A percentile compares a stretch with the other conserved stretches of the same genome.
Conservation (phyloP, 1,284 basidiomycete genomes). For the Apiotrichum laibachii region DNA sequence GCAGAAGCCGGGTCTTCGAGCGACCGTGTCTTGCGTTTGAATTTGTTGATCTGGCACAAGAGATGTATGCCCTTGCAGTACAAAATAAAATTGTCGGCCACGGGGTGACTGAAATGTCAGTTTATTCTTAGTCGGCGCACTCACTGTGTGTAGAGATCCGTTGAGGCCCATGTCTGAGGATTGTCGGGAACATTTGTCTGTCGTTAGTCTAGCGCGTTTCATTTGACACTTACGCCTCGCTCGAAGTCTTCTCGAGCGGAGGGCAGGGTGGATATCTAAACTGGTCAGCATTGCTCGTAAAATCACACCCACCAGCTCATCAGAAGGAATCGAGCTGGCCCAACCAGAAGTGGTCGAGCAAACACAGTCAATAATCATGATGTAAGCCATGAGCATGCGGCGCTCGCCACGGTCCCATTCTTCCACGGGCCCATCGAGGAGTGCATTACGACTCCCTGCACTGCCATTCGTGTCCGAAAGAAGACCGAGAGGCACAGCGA, state of each 20-base stretch:
- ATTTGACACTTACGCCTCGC: slow-evolving; percentile 15
- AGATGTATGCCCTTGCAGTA: slow-evolving; percentile 34
- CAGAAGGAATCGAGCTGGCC: slow-evolving; percentile 26
- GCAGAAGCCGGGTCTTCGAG: slow-evolving; percentile 15
- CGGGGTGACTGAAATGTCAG: slow-evolving; percentile 31
- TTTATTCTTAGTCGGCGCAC: slow-evolving; percentile 1
- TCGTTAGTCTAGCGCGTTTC: no score
- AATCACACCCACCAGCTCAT: slow-evolving; percentile 38
- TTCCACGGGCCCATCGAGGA: slow-evolving; percentile 26
- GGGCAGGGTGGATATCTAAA: slow-evolving; percentile 31
- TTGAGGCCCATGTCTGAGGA: slow-evolving; percentile 32
- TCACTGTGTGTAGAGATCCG: slow-evolving; percentile 36
- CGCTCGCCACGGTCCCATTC: slow-evolving; percentile 43
- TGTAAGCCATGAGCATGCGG: slow-evolving; percentile 26
- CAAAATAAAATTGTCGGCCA: slow-evolving; percentile 38
- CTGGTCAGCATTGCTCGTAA: background rate
- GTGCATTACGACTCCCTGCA: slow-evolving; percentile 8
- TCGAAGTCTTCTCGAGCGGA: slow-evolving; percentile 29
- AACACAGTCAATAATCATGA: slow-evolving; percentile 24
- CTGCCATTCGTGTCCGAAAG: slow-evolving; percentile 14
- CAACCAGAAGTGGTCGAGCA: slow-evolving; percentile 35
- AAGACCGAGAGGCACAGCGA: slow-evolving; percentile 35
- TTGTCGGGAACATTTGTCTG: slow-evolving; percentile 33
- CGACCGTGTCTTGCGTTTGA: slow-evolving; percentile 22
- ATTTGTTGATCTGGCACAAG: slow-evolving; percentile 32